Conservation (phyloP, 129 eudicot species). For the Tagetes erecta region DNA sequence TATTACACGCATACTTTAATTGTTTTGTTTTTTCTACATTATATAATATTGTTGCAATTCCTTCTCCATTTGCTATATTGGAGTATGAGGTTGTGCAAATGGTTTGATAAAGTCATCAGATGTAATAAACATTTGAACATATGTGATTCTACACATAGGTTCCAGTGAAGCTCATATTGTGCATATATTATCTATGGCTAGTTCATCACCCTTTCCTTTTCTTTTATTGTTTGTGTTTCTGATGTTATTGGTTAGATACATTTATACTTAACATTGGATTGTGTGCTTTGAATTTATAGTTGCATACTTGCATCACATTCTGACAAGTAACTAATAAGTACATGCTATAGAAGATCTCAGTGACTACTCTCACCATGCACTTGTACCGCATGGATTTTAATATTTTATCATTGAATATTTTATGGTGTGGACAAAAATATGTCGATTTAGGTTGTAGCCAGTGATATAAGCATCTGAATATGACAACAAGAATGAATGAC, state of each 20-base stretch:
- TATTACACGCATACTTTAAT: too few species aligned
- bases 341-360: background rate
- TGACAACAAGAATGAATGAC: background rate
- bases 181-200: background rate
- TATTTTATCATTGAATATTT: background rate
- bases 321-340: too few species aligned
- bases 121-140: background rate
- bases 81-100: background rate
- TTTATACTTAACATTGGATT: too few species aligned
- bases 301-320: too few species aligned
- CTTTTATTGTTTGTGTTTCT: background rate
- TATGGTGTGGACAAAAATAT: background rate
- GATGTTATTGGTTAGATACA: background rate
- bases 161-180: background rate
- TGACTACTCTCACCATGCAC: slow-evolving; percentile 1
- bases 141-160: background rate
- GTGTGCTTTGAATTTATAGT: too few species aligned
- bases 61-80: background rate
- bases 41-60: too few species aligned
- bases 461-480: background rate
- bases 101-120: background rate
- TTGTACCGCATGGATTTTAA: background rate
- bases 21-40: too few species aligned
- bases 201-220: background rate
- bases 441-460: background rate